These are phyloP conservation scores for Angomonas desouzai DNA, from an alignment of 208 protist species.

Conservation along the genomic window DNA sequence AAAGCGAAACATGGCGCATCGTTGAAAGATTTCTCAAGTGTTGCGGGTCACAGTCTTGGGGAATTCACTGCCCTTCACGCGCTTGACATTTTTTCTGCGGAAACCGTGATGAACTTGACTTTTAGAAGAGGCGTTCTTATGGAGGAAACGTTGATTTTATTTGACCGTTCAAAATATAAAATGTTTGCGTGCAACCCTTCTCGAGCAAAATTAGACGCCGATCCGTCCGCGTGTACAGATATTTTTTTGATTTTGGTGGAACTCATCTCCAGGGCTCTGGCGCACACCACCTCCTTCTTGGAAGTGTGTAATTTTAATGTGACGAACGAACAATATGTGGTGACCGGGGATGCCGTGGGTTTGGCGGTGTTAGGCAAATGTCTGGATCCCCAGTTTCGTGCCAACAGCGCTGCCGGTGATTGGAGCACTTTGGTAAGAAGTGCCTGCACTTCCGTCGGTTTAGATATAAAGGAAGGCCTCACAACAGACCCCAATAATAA, in stretches of 20 bases:
- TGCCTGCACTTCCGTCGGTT: slow-evolving; percentile 41
- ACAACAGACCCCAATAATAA: slow-evolving; percentile 42
- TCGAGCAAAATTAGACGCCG: slow-evolving; percentile 49
- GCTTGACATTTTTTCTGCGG: slow-evolving; percentile 65
- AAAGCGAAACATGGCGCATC: slow-evolving; percentile 7
- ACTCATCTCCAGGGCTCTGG: slow-evolving; percentile 51
- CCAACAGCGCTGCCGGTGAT: slow-evolving; percentile 30
- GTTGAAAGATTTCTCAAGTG: slow-evolving; percentile 15
- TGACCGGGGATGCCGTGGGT: slow-evolving; percentile 68
- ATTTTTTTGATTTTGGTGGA: slow-evolving; percentile 77
- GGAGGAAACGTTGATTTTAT: slow-evolving; percentile 51
- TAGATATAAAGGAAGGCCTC: slow-evolving; percentile 67
- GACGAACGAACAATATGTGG: slow-evolving; percentile 75
- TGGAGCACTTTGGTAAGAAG: slow-evolving; percentile 23
- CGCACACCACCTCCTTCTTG: slow-evolving; percentile 74
- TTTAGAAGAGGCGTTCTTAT: slow-evolving; percentile 81
- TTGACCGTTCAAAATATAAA: slow-evolving; percentile 32
- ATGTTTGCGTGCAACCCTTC: slow-evolving; percentile 83
- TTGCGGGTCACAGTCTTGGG: slow-evolving; percentile 86
- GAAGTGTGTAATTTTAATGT: slow-evolving; percentile 84
- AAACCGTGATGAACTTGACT: slow-evolving; percentile 64
- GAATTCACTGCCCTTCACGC: slow-evolving; percentile 78
- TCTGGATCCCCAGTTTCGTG: slow-evolving; percentile 84
- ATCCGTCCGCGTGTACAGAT: slow-evolving; percentile 48
- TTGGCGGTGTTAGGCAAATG: slow-evolving; percentile 79